Conservation (phyloP, 345 rosid genomes). For the Diplotaxis tenuifolia region DNA sequence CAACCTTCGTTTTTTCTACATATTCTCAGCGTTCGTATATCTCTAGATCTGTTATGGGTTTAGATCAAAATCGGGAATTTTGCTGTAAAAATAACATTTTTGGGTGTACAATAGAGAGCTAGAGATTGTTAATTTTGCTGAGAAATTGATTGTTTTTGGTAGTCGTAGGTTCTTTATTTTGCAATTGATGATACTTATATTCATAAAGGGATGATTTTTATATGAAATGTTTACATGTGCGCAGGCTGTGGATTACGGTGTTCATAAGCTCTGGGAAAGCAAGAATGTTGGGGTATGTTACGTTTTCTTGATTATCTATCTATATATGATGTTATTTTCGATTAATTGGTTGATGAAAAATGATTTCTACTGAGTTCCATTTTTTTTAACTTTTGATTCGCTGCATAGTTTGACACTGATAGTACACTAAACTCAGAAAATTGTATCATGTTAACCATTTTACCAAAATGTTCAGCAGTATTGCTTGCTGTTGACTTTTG, state of each 20-base stretch:
- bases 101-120: no score
- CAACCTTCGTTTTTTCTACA: neutral
- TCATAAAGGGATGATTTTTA: neutral
- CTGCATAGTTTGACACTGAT: neutral
- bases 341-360: neutral
- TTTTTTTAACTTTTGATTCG: neutral
- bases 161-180: no score
- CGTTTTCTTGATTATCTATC: neutral
- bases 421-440: neutral
- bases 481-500: neutral
- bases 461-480: neutral
- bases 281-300: slow-evolving; percentile 85
- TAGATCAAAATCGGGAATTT: neutral
- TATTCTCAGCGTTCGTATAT: neutral
- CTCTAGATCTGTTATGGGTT: neutral
- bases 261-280: slow-evolving; percentile 81
- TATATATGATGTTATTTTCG: neutral
- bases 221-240: slow-evolving; percentile 6
- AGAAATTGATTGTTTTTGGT: no score
- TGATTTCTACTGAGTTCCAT: neutral
- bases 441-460: neutral
- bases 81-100: neutral
- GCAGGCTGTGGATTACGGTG: slow-evolving; percentile 99
- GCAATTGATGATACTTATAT: no score
- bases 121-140: no score